phyloP scores from a whole-genome alignment of 495 filamentous ascomycete species.

The Penicillium silybi region DNA sequence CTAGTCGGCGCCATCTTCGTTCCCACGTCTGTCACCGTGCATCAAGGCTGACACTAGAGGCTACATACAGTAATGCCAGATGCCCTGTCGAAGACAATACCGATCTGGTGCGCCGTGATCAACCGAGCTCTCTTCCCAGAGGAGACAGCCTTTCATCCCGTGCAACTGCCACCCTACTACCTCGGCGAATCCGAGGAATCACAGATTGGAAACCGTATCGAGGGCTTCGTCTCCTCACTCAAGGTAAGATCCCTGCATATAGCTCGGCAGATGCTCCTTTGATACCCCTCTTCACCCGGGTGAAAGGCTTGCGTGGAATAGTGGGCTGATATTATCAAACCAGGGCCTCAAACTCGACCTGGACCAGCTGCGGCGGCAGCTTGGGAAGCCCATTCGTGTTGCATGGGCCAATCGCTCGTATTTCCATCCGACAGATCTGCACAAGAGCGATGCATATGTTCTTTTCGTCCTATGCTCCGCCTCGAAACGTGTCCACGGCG shows the following conservation, averaged over 20 bases:
- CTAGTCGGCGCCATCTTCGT: constrained; percentile 6
- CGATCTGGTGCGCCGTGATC: constrained; percentile 85
- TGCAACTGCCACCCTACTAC: constrained; percentile 62
- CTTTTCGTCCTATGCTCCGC: constrained; percentile 77
- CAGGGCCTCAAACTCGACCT: constrained; percentile 51
- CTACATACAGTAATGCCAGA: constrained; percentile 78
- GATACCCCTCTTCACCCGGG: constrained; percentile 3
- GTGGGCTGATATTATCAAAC: constrained; percentile 11
- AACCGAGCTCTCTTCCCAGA: constrained; percentile 76
- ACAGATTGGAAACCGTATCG: constrained; percentile 69
- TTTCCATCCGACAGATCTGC: constrained; percentile 38
- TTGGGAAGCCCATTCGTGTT: constrained; percentile 38
- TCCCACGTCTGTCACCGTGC: constrained; percentile 4
- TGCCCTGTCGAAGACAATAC: constrained; percentile 86
- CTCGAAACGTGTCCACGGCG: constrained; percentile 62
- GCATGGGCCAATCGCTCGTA: constrained; percentile 43
- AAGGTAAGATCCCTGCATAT: constrained; percentile 32
- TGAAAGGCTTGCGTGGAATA: neutral
- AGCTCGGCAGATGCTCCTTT: neutral
- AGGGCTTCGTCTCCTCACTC: constrained; percentile 62
- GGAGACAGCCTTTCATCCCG: constrained; percentile 38
- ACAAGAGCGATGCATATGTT: constrained; percentile 42
- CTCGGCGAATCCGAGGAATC: constrained; percentile 70
- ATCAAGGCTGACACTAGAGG: constrained; percentile 12
- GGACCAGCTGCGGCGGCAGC: constrained; percentile 29